phyloP scores from a whole-genome alignment of 202 grass and related monocot species.

The Hordeum pubiflorum region DNA sequence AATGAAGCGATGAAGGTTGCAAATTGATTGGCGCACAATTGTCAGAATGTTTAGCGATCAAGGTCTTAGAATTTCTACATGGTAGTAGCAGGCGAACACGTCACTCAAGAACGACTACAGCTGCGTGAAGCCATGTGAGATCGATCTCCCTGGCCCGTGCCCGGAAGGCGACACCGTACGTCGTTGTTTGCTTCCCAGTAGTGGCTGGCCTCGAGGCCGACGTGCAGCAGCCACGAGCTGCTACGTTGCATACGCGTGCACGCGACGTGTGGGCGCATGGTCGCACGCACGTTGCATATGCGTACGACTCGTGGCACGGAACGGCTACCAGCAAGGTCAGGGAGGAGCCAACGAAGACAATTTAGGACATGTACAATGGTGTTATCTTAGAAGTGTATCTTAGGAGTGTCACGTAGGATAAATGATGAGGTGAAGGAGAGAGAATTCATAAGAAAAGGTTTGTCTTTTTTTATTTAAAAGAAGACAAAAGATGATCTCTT shows the following conservation, averaged over 20 bases:
- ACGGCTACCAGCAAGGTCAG: no score
- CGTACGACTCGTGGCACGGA: no score
- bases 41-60: background rate
- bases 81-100: background rate
- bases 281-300: background rate
- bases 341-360: no score
- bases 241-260: conserved; percentile 6
- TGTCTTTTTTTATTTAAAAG: no score
- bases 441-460: no score
- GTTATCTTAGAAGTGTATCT: no score
- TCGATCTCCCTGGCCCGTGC: background rate
- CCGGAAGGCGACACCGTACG: background rate
- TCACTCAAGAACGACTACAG: background rate
- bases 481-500: no score
- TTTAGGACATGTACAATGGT: no score
- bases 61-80: background rate
- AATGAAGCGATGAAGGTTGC: background rate
- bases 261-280: background rate
- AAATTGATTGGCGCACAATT: background rate
- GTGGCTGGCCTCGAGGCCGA: background rate
- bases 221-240: background rate
- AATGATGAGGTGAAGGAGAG: no score
- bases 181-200: background rate
- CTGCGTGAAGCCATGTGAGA: conserved; percentile 17
- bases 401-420: no score